These are phyloP conservation scores for Fusarium tanahbumbuense DNA, from an alignment of 2,329 filamentous ascomycete genomes.

Conservation along the genomic window DNA sequence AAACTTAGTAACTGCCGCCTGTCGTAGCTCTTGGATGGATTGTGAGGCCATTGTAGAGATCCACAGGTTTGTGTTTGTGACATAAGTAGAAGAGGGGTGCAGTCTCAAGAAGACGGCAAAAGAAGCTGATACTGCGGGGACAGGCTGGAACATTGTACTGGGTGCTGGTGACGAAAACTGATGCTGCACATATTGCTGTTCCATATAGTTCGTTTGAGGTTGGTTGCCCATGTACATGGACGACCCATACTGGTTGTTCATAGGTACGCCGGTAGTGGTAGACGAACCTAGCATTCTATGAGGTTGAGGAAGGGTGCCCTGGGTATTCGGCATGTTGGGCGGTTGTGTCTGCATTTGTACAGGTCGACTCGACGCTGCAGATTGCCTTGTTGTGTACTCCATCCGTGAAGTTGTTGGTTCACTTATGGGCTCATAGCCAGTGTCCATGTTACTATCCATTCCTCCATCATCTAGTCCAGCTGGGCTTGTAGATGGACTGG, in stretches of 20 bases:
- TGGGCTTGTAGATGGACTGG: slow-evolving; percentile 33
- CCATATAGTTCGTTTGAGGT: slow-evolving; percentile 52
- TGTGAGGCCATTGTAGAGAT: slow-evolving; percentile 69
- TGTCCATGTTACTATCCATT: slow-evolving; percentile 36
- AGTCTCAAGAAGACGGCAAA: slow-evolving; percentile 77
- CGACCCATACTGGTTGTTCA: slow-evolving; percentile 54
- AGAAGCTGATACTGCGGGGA: slow-evolving; percentile 36
- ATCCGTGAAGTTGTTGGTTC: slow-evolving; percentile 44
- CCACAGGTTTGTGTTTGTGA: slow-evolving; percentile 68
- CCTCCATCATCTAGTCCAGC: slow-evolving; percentile 30
- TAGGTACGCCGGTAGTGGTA: slow-evolving; percentile 41
- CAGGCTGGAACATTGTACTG: slow-evolving; percentile 42
- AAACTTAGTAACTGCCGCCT: slow-evolving; percentile 70
- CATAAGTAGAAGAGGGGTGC: slow-evolving; percentile 70
- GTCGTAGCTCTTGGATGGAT: slow-evolving; percentile 71
- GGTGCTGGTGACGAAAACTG: slow-evolving; percentile 44
- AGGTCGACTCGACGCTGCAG: slow-evolving; percentile 37
- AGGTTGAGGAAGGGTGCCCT: slow-evolving; percentile 35
- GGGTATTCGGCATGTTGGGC: slow-evolving; percentile 31
- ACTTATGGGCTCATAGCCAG: slow-evolving; percentile 42
- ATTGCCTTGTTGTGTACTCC: slow-evolving; percentile 37
- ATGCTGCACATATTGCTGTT: slow-evolving; percentile 49
- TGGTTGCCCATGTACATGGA: slow-evolving; percentile 55
- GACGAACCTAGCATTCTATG: slow-evolving; percentile 45
- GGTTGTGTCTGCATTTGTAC: slow-evolving; percentile 40